A percentile compares a stretch with the other conserved stretches of the same genome.
Evolutionary conservation across 208 protist species (phyloP).

Genomic region (Novymonas esmeraldas): DNA sequence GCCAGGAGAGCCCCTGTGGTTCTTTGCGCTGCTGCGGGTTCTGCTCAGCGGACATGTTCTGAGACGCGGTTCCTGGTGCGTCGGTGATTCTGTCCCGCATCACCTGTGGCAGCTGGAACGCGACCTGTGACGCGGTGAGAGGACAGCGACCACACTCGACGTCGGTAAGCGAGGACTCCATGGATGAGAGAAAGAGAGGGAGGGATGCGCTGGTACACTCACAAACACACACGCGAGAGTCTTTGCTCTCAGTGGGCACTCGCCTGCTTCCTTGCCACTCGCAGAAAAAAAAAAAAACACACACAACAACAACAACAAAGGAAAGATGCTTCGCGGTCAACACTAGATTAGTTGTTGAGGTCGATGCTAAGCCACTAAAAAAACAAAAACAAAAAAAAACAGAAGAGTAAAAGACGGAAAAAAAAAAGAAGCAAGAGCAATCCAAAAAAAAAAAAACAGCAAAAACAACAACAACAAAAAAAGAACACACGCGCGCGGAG

Average conservation of each 20-base stretch:
- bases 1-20: slow-evolving; percentile 1
- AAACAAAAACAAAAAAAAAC: background rate
- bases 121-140: background rate
- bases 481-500: too few relatives aligned
- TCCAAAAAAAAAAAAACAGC: too few relatives aligned
- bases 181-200: slow-evolving; percentile 5
- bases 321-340: too few relatives aligned
- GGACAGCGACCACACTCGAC: background rate
- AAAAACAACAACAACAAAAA: too few relatives aligned
- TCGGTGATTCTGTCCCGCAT: background rate
- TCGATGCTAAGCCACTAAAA: background rate
- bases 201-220: background rate
- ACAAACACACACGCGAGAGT: slow-evolving; percentile 8
- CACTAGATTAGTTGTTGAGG: too few relatives aligned
- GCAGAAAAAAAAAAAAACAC: background rate
- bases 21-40: background rate
- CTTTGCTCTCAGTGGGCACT: too few relatives aligned
- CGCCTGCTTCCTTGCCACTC: too few relatives aligned
- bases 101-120: slow-evolving; percentile 7
- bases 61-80: background rate
- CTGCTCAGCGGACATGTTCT: slow-evolving; percentile 2
- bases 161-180: slow-evolving; percentile 8
- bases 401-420: background rate
- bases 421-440: background rate
- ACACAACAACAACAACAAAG: background rate